These are phyloP conservation scores for Vanrija humicola DNA, from an alignment of 1,284 basidiomycete genomes.

Conservation along the genomic window DNA sequence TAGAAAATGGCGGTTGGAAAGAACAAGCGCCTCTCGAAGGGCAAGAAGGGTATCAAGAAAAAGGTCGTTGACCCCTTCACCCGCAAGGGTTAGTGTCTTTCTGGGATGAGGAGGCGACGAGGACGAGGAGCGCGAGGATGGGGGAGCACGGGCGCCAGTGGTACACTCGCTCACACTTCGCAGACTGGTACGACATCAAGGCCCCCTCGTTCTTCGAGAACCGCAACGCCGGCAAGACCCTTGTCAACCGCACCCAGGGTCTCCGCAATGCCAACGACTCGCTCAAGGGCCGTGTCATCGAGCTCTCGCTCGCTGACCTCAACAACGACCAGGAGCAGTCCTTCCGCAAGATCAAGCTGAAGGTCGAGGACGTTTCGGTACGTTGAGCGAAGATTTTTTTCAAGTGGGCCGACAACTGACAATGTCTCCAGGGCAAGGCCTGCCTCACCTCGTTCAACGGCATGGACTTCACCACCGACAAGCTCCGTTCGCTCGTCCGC, in stretches of 20 bases:
- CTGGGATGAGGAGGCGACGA: background rate
- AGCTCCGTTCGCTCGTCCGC: conserved; percentile 97
- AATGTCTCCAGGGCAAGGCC: conserved; percentile 77
- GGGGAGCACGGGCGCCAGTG: background rate
- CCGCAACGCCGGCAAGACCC: conserved; percentile 96
- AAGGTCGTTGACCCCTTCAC: conserved; percentile 99
- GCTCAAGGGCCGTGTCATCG: conserved; percentile 93
- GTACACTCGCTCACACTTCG: conserved; percentile 16
- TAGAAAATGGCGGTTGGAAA: conserved; percentile 82
- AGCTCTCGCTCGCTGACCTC: conserved; percentile 94
- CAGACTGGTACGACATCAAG: conserved; percentile 99
- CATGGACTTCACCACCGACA: conserved; percentile 99
- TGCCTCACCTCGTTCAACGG: conserved; percentile 99
- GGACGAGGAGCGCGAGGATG: background rate
- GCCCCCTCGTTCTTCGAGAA: conserved; percentile 97
- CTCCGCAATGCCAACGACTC: conserved; percentile 99
- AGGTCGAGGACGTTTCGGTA: conserved; percentile 79
- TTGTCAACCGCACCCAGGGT: conserved; percentile 97
- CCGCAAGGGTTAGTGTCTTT: conserved; percentile 69
- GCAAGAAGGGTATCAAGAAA: conserved; percentile 99
- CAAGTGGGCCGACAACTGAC: background rate
- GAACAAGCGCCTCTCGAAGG: conserved; percentile 99
- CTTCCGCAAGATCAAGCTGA: conserved; percentile 99
- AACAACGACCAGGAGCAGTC: conserved; percentile 99
- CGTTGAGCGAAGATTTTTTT: conserved; percentile 8